A percentile compares a stretch with the other conserved stretches of the same genome.
phyloP scores from a whole-genome alignment of 148 eudicot species.

The Polygonum aviculare region DNA sequence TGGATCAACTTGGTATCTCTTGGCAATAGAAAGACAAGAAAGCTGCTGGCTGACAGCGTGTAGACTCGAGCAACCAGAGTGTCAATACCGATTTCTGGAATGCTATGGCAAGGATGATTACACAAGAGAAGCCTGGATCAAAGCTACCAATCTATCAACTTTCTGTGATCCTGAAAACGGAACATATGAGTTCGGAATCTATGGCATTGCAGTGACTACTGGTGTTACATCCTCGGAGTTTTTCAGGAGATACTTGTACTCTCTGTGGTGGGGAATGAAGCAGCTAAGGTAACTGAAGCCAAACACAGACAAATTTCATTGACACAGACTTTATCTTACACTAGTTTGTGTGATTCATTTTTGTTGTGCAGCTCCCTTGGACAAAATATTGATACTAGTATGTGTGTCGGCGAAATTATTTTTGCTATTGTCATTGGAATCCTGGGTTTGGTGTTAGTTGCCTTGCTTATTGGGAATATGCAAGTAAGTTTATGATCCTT shows the following conservation, averaged over 20 bases:
- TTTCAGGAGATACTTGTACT: constrained; percentile 37
- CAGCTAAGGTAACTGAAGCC: constrained; percentile 33
- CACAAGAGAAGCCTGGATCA: constrained; percentile 9
- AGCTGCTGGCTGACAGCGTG: constrained; percentile 24
- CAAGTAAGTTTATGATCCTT: constrained; percentile 31
- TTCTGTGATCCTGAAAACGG: constrained; percentile 16
- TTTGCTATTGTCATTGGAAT: constrained; percentile 46
- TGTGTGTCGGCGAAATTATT: constrained; percentile 41
- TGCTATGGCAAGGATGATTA: constrained; percentile 12
- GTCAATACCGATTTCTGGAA: constrained; percentile 10
- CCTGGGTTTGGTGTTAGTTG: constrained; percentile 58
- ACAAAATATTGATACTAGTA: constrained; percentile 45
- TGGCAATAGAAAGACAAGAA: constrained; percentile 22
- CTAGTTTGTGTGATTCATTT: not conserved
- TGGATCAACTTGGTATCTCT: constrained; percentile 26
- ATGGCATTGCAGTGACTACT: constrained; percentile 20
- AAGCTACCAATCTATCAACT: constrained; percentile 14
- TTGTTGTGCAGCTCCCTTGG: constrained; percentile 44
- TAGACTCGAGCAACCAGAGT: not conserved
- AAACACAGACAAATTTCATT: not conserved
- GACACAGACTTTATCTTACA: not conserved
- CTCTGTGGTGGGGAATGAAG: constrained; percentile 65
- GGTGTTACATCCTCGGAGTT: constrained; percentile 31
- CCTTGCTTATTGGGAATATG: constrained; percentile 64
- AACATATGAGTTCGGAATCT: constrained; percentile 25